Base-by-base conservation (phyloP, 2,329 filamentous ascomycete species). In the Colletotrichum lupini region DNA sequence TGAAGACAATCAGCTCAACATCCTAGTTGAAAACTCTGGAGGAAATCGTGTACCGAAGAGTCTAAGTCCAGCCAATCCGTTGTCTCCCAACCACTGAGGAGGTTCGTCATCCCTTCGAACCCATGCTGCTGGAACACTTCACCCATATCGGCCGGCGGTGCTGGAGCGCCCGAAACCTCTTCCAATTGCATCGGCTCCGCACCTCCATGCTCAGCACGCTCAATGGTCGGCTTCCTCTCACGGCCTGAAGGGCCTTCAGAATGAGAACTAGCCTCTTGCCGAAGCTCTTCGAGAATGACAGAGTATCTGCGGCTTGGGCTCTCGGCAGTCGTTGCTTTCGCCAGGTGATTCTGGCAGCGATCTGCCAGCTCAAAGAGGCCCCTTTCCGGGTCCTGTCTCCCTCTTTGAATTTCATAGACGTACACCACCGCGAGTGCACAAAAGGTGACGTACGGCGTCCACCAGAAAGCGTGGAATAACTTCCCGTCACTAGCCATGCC, bases 361-460 rank as follows among this genome's bases (percentile, higher is more conserved):
- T 86, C 84, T 1, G 79, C 79, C 2, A 80, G 60, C 1, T 74
- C 71, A 3, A 80, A 75, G 0, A 80, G 72, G 0, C 68, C 24
- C 3, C 62, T 69, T 8, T 75, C 67, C 6, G 60, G 68, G 56
- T 16, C 73, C 9, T 66, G 74, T 2, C 65, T 3, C n/a, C 57
- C 66, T 32, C 78, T 76, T n/a, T 80, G 79, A 8, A 80, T 80
- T 56, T 86, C 81, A 81, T 87, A 88, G 2, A 90, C 85, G 73
- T 89, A 89, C 0, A 88, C 79, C 3, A 89, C 86, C 0, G 86
- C 86, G 0, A 90, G 81, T 1, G 88, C 87, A 73, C 87, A 89
- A 70, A 89, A 89, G 0, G 86, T 84, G 8, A 88, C 86, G 74
- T 88, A 89, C 26, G 87, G 85, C 24, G 85, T 89, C 77, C 86